These are phyloP conservation scores for Xylaria sp. DNA, from an alignment of 2,329 filamentous ascomycete genomes.

Conservation along the genomic window DNA sequence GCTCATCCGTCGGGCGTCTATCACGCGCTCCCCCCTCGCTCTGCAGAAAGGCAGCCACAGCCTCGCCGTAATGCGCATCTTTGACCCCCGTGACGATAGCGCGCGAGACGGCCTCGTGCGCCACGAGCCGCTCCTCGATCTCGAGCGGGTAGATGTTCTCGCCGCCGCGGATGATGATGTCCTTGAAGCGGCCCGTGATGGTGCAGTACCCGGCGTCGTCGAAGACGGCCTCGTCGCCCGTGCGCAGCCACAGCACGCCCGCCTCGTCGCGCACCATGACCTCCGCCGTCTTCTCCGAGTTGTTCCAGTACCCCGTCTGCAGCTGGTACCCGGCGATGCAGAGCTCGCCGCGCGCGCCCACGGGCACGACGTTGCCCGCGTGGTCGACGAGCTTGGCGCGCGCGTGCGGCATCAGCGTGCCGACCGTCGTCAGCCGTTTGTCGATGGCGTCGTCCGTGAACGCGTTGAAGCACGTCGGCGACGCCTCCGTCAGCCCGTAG, in stretches of 20 bases:
- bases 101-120: conserved; percentile 69
- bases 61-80: conserved; percentile 77
- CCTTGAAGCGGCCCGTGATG: conserved; percentile 81
- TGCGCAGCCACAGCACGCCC: conserved; percentile 71
- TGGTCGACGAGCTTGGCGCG: conserved; percentile 81
- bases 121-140: conserved; percentile 77
- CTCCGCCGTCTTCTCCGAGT: conserved; percentile 77
- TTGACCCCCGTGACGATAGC: conserved; percentile 77
- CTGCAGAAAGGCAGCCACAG: conserved; percentile 73
- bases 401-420: conserved; percentile 79
- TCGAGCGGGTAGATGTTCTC: conserved; percentile 81
- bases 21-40: conserved; percentile 32
- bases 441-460: conserved; percentile 77
- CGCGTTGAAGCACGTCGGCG: conserved; percentile 83
- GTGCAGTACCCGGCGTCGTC: conserved; percentile 76
- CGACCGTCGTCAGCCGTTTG: conserved; percentile 76
- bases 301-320: conserved; percentile 74
- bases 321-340: conserved; percentile 83
- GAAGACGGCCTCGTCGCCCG: conserved; percentile 75
- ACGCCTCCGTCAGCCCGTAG: conserved; percentile 81
- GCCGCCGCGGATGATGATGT: conserved; percentile 81
- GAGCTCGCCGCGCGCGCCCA: conserved; percentile 77
- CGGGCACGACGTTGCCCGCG: conserved; percentile 71
- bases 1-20: conserved; percentile 59
- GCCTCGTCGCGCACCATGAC: conserved; percentile 64